Evolutionary conservation across 2,329 filamentous ascomycete genomes (phyloP).

Genomic region (Neurospora sp.): DNA sequence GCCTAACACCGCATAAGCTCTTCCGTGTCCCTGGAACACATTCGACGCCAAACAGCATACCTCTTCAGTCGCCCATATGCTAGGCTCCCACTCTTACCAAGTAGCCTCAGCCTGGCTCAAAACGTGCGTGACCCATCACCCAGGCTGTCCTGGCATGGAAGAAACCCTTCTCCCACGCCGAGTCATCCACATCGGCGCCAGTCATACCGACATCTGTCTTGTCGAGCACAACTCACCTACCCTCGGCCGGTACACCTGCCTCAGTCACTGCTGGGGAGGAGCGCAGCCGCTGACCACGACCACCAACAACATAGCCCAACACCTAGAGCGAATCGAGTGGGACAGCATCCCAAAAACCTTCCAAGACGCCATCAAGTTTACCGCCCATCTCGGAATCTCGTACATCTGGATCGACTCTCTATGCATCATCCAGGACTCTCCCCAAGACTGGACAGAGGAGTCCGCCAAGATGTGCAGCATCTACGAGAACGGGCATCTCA

Average conservation of each 20-base stretch:
- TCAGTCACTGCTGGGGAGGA: slow-evolving; percentile 1
- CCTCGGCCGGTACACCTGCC: background rate
- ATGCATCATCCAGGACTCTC: slow-evolving; percentile 1
- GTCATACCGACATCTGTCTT: background rate
- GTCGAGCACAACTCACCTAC: background rate
- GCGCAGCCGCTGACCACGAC: background rate
- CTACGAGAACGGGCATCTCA: slow-evolving; percentile 1
- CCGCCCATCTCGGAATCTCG: background rate
- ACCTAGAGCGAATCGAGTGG: background rate
- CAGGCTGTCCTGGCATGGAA: background rate
- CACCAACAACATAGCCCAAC: background rate
- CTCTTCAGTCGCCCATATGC: background rate
- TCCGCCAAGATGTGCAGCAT: slow-evolving; percentile 3
- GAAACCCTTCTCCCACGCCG: background rate
- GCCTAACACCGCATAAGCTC: background rate
- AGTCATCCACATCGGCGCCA: background rate
- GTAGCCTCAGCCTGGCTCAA: background rate
- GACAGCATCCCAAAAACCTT: slow-evolving; percentile 1
- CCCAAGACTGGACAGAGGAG: slow-evolving; percentile 1
- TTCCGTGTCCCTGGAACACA: background rate
- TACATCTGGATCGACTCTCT: slow-evolving; percentile 1
- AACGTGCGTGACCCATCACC: background rate
- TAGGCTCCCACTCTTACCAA: background rate
- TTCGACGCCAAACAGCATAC: background rate
- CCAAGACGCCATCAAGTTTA: background rate